phyloP scores from a whole-genome alignment of 306 rosid species.

The Casuarina equisetifolia region DNA sequence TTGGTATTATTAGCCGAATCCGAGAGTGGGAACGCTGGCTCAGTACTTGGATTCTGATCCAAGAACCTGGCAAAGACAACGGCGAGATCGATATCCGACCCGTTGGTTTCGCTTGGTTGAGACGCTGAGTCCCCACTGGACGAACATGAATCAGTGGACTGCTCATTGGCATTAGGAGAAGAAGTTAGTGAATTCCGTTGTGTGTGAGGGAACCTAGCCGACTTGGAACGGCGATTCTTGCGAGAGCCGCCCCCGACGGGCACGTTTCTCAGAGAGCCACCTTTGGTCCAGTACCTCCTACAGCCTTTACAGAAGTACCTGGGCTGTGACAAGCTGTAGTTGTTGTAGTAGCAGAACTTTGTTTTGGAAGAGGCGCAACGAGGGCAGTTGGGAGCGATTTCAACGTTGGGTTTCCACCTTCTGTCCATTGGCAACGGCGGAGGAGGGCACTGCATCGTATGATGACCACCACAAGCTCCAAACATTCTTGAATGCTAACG shows the following conservation, averaged over 20 bases:
- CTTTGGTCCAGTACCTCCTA: slow-evolving; percentile 92
- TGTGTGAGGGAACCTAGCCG: background rate
- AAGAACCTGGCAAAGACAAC: slow-evolving; percentile 71
- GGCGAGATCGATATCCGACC: slow-evolving; percentile 69
- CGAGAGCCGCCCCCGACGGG: slow-evolving; percentile 86
- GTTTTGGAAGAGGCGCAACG: slow-evolving; percentile 90
- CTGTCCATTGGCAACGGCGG: slow-evolving; percentile 22
- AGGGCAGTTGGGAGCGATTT: slow-evolving; percentile 79
- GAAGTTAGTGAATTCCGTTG: slow-evolving; percentile 2
- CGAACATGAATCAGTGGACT: slow-evolving; percentile 9
- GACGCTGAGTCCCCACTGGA: slow-evolving; percentile 8
- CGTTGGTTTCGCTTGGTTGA: slow-evolving; percentile 13
- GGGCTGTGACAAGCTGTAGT: slow-evolving; percentile 94
- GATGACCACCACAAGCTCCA: slow-evolving; percentile 1
- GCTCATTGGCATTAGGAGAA: background rate
- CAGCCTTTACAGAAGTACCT: slow-evolving; percentile 87
- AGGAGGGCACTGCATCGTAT: slow-evolving; percentile 33
- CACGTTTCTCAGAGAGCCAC: slow-evolving; percentile 80
- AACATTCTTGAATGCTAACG: background rate
- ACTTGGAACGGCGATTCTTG: slow-evolving; percentile 52
- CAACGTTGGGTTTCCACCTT: slow-evolving; percentile 60
- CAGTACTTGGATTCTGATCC: slow-evolving; percentile 35
- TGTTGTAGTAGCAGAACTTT: slow-evolving; percentile 95
- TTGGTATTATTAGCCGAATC: background rate
- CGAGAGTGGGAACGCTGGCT: slow-evolving; percentile 18